A percentile compares a stretch with the other conserved stretches of the same genome.
Conservation (phyloP, 1,284 basidiomycete species). For the Phellinidium pouzarii region DNA sequence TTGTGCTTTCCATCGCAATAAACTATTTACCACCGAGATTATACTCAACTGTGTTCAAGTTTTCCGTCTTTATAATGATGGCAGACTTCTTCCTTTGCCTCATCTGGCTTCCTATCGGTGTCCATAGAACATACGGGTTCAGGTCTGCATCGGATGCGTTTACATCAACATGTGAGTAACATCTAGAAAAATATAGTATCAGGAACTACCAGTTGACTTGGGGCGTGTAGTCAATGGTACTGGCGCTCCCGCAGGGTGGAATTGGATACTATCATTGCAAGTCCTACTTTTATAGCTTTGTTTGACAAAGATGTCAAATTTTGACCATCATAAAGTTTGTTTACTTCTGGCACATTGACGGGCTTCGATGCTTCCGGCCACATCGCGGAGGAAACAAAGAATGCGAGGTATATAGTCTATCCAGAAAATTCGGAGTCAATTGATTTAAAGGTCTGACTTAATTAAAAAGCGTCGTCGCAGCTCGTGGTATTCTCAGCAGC, state of each 20-base stretch:
- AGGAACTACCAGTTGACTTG: conserved; percentile 12
- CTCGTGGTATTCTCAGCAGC: conserved; percentile 71
- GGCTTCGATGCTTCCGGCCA: conserved; percentile 87
- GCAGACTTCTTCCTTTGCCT: conserved; percentile 79
- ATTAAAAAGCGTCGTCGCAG: conserved; percentile 56
- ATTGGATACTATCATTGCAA: conserved; percentile 78
- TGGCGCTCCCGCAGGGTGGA: conserved; percentile 78
- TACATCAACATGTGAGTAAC: conserved; percentile 61
- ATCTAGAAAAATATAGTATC: neutral
- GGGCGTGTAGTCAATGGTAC: conserved; percentile 71
- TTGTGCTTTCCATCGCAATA: conserved; percentile 64
- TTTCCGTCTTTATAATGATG: conserved; percentile 67
- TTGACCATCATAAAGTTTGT: conserved; percentile 46
- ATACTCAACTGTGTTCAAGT: conserved; percentile 70
- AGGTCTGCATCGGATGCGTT: conserved; percentile 75
- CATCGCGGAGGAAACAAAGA: conserved; percentile 84
- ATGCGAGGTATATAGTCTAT: conserved; percentile 67
- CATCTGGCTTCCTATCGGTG: conserved; percentile 86
- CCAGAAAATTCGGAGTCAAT: no score
- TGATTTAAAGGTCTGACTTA: no score
- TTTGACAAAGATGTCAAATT: conserved; percentile 15
- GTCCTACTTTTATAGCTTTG: conserved; percentile 21
- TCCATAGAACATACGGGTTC: conserved; percentile 77
- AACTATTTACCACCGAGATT: conserved; percentile 74
- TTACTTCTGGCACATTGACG: conserved; percentile 76